Percentiles rank a stretch among this genome's conserved stretches.
phyloP scores from a whole-genome alignment of 164 flowering plant species.

The Annona cherimola region DNA sequence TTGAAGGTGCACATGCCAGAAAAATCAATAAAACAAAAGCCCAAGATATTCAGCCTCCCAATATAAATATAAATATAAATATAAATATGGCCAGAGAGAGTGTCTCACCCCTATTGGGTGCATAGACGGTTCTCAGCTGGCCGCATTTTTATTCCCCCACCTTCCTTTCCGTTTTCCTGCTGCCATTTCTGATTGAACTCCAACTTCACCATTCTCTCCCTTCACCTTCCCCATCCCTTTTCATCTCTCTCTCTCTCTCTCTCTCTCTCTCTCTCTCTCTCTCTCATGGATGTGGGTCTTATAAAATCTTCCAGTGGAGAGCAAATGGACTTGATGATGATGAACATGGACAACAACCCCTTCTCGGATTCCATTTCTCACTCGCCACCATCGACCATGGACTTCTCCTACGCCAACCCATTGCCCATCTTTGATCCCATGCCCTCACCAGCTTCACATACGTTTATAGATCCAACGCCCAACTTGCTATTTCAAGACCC shows the following conservation, averaged over 20 bases:
- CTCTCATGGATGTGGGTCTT: constrained; percentile 35
- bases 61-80: constrained; percentile 24
- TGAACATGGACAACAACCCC: constrained; percentile 33
- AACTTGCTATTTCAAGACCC: constrained; percentile 2
- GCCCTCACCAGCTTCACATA: constrained; percentile 7
- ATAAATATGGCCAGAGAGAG: neutral
- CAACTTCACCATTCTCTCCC: constrained; percentile 8
- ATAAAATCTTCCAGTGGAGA: constrained; percentile 31
- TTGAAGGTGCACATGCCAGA: neutral
- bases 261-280: constrained; percentile 4
- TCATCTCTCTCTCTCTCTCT: constrained; percentile 11
- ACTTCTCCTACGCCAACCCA: constrained; percentile 4
- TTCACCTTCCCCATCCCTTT: constrained; percentile 17
- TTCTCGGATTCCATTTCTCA: constrained; percentile 11
- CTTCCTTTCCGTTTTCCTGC: neutral
- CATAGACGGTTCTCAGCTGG: constrained; percentile 30
- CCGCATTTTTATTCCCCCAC: constrained; percentile 19
- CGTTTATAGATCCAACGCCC: constrained; percentile 20
- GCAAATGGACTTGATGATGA: constrained; percentile 36
- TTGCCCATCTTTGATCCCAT: neutral
- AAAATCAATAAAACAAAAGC: constrained; percentile 13
- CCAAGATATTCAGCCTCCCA: constrained; percentile 20
- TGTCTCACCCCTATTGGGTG: constrained; percentile 12
- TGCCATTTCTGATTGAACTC: constrained; percentile 7
- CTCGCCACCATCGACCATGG: constrained; percentile 6